Conservation (phyloP, 2,329 filamentous ascomycete genomes). For the Cladobotryum protrusum region DNA sequence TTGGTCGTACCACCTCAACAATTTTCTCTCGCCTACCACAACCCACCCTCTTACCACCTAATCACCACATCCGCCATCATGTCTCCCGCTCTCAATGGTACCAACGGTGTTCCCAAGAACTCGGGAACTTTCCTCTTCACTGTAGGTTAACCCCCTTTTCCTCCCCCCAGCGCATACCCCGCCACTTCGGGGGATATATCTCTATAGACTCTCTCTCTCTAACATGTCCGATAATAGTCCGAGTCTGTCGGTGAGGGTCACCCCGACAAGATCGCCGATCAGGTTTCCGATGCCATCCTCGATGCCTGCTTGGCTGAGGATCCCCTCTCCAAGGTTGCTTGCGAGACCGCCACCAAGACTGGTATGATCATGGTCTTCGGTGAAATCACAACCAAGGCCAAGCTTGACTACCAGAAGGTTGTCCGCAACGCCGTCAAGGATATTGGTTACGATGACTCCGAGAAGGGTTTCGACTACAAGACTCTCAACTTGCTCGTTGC, state of each 20-base stretch:
- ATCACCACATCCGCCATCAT: conserved; percentile 40
- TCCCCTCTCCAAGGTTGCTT: conserved; percentile 97
- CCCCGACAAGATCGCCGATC: conserved; percentile 96
- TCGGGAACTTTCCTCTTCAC: conserved; percentile 77
- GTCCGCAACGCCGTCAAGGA: conserved; percentile 94
- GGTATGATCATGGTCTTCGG: conserved; percentile 99
- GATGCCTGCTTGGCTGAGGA: conserved; percentile 95
- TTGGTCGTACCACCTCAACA: not conserved
- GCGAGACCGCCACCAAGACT: conserved; percentile 99
- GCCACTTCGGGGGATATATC: not conserved
- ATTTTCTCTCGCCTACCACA: not conserved
- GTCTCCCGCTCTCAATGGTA: conserved; percentile 46
- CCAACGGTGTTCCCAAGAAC: conserved; percentile 37
- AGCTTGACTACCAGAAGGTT: conserved; percentile 95
- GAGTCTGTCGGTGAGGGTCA: conserved; percentile 87
- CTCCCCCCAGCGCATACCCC: not conserved
- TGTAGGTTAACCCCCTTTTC: conserved; percentile 35
- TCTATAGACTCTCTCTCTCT: not conserved
- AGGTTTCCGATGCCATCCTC: conserved; percentile 97
- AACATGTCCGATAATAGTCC: conserved; percentile 43
- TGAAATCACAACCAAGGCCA: conserved; percentile 96
- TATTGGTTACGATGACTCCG: conserved; percentile 95
- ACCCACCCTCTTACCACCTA: conserved; percentile 6
- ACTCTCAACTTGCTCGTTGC: conserved; percentile 97
- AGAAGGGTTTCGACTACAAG: conserved; percentile 99